Base-by-base conservation (phyloP, 257 asterid genomes). In the Anisodus tanguticus region DNA sequence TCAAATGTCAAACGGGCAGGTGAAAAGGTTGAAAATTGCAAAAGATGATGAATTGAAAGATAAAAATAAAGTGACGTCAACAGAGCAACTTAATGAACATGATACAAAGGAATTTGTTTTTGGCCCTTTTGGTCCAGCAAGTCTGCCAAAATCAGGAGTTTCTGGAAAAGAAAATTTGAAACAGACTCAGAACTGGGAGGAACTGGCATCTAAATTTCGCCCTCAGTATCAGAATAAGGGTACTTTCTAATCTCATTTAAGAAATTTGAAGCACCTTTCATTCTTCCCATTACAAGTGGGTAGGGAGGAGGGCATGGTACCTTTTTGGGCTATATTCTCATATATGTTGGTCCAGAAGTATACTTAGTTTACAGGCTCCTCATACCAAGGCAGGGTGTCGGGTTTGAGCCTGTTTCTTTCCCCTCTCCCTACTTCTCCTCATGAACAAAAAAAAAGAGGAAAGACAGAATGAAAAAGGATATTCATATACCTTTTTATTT, bases 191-290 rank as follows among this genome's bases (percentile, higher is more conserved):
- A 91, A 89, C 84, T 83, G 74, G 85, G 89, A 91, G 81, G 85
- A 85, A 64, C 86, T 87, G 80, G 86, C 91, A 71, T 64, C 87
- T 83, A 68, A 80, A 76, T 84, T 84, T 86, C 89, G 45, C 86
- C 97, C 95, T 51, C 90, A 85, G 83, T 93, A 93, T 71, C 68
- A 83, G 82, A 93, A 92, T 76, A 89, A 87, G 90, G 95, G 97
- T 93, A 89, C 86, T 68, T 43, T 43, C 77, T 58, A 41, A 67
- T 59, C 69, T 17, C n/a, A 67, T 13, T 77, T 53, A 49, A 54
- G 53, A 26, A 77, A 77, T 47, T 77, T 53, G 41, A 53, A 77
- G 12, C 47, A 26, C 47, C 64, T 77, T 51, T 8, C 13, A 13
- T 31, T 53, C 22, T 77, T 13, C 63, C n/a, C 81, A 77, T 53